These are phyloP conservation scores for Penicillium paxilli DNA, from an alignment of 495 filamentous ascomycete species.

Conservation along the genomic window DNA sequence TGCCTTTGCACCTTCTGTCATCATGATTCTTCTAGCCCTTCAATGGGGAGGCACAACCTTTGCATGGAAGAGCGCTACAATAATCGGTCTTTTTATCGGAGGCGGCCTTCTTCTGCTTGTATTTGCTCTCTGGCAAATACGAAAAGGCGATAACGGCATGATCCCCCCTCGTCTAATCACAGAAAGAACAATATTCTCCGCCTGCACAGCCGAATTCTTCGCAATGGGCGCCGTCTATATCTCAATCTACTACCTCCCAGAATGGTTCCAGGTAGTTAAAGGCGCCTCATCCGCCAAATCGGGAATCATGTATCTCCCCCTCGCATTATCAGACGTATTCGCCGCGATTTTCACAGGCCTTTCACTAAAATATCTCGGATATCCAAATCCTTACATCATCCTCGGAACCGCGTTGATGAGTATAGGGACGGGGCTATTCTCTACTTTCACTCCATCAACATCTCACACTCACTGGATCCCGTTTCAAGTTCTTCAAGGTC, in stretches of 20 bases:
- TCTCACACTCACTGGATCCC: slow-evolving; percentile 5
- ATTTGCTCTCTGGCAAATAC: slow-evolving; percentile 43
- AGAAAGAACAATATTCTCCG: slow-evolving; percentile 13
- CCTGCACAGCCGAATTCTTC: slow-evolving; percentile 11
- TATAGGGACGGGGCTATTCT: slow-evolving; percentile 5
- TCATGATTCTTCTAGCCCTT: slow-evolving; percentile 31
- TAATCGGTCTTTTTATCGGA: slow-evolving; percentile 24
- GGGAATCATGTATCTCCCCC: slow-evolving; percentile 23
- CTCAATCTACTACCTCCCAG: slow-evolving; percentile 31
- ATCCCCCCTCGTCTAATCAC: slow-evolving; percentile 28
- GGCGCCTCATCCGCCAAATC: slow-evolving; percentile 23
- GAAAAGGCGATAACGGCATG: slow-evolving; percentile 47
- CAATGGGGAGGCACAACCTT: slow-evolving; percentile 20
- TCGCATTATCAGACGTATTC: slow-evolving; percentile 8
- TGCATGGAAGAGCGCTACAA: slow-evolving; percentile 13
- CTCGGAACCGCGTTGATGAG: slow-evolving; percentile 8
- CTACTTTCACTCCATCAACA: slow-evolving; percentile 3
- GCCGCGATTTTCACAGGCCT: not conserved
- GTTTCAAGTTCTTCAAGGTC: slow-evolving; percentile 7
- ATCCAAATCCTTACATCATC: slow-evolving; percentile 4
- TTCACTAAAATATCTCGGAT: slow-evolving; percentile 2
- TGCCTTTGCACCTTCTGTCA: slow-evolving; percentile 35
- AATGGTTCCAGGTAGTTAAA: slow-evolving; percentile 40
- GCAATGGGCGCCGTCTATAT: slow-evolving; percentile 22
- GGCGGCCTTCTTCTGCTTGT: slow-evolving; percentile 8